Evolutionary conservation across 306 rosid species (phyloP).

Genomic region (Canavalia gladiata): DNA sequence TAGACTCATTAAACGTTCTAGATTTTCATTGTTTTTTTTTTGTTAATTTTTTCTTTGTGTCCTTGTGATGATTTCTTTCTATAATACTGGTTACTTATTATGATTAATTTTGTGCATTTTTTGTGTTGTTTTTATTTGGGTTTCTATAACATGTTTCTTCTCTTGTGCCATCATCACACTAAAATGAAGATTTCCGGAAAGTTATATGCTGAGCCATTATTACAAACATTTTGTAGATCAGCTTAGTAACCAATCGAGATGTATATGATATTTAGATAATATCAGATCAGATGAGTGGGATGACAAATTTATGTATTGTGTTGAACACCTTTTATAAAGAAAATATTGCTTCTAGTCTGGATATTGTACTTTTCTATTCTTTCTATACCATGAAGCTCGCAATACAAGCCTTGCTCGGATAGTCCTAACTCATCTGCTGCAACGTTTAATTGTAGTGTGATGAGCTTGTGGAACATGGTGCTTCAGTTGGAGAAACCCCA

Average conservation of each 20-base stretch:
- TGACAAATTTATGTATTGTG: conserved; percentile 7
- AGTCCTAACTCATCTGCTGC: conserved; percentile 20
- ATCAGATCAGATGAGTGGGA: conserved; percentile 6
- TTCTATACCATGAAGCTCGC: conserved; percentile 1
- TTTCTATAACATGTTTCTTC: neutral
- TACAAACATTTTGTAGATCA: neutral
- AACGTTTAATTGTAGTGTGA: conserved; percentile 62
- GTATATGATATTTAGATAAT: neutral
- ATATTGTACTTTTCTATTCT: conserved; percentile 7
- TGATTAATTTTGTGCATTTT: neutral
- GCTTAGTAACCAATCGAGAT: neutral
- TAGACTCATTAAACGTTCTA: neutral
- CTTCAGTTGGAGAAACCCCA: conserved; percentile 77
- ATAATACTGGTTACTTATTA: neutral
- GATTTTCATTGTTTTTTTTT: neutral
- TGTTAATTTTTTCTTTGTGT: neutral
- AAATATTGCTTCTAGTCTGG: neutral
- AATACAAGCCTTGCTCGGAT: neutral
- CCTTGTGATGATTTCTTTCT: conserved; percentile 17
- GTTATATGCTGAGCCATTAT: neutral
- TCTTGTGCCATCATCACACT: neutral
- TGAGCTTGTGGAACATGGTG: conserved; percentile 76
- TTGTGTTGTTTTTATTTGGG: neutral
- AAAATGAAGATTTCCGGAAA: conserved; percentile 8
- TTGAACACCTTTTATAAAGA: neutral